A percentile compares a stretch with the other conserved stretches of the same genome.
Evolutionary conservation across 345 rosid genomes (phyloP).

Genomic region (Eutrema yunnanense): DNA sequence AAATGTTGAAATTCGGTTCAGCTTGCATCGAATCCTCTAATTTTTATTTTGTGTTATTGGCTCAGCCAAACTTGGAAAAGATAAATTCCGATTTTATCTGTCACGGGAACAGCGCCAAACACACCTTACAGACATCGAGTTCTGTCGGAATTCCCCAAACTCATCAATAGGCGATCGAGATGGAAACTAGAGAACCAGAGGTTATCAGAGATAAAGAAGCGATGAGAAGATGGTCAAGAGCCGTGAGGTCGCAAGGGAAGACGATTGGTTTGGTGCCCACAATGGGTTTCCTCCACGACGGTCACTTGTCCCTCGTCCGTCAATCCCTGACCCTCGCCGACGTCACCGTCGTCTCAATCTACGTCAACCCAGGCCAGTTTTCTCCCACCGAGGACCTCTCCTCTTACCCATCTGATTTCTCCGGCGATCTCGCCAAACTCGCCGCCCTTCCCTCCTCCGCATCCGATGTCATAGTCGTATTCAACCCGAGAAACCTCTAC

Average conservation of each 20-base stretch:
- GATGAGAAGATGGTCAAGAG: conserved; percentile 82
- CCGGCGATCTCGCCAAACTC: conserved; percentile 66
- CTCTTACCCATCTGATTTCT: conserved; percentile 84
- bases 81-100: neutral
- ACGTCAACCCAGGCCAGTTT: conserved; percentile 96
- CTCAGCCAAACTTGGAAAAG: neutral
- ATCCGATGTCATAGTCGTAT: conserved; percentile 59
- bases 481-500: conserved; percentile 68
- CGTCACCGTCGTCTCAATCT: conserved; percentile 69
- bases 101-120: neutral
- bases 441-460: conserved; percentile 46
- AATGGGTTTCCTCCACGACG: conserved; percentile 91
- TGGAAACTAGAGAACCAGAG: conserved; percentile 24
- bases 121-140: neutral
- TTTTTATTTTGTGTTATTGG: neutral
- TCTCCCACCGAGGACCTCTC: conserved; percentile 86
- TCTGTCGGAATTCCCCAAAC: neutral
- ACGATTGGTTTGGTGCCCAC: conserved; percentile 75
- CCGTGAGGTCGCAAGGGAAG: conserved; percentile 51
- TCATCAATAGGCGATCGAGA: neutral
- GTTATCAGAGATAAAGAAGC: conserved; percentile 49
- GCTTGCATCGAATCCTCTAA: too few species aligned
- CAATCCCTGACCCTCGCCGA: conserved; percentile 47
- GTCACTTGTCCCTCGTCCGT: conserved; percentile 69
- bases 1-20: too few species aligned